These are phyloP conservation scores for Nakazawaea wickerhamii DNA, from an alignment of 805 yeast species.

Conservation along the genomic window DNA sequence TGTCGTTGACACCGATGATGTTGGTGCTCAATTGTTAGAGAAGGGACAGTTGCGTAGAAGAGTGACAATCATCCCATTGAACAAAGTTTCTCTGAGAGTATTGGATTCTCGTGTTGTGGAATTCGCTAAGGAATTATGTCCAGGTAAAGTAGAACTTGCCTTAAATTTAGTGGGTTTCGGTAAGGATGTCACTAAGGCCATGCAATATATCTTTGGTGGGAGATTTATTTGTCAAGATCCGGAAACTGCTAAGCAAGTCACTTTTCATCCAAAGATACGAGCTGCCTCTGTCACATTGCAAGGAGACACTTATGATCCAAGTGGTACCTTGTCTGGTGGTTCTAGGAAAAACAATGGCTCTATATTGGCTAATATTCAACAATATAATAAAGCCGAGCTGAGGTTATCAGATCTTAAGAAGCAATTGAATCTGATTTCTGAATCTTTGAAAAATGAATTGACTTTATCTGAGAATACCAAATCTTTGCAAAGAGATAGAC, in stretches of 20 bases:
- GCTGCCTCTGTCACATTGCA: slow-evolving; percentile 82
- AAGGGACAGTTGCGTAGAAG: slow-evolving; percentile 73
- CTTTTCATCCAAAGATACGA: slow-evolving; percentile 76
- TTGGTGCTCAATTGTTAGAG: slow-evolving; percentile 80
- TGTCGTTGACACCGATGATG: slow-evolving; percentile 81
- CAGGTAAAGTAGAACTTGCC: slow-evolving; percentile 87
- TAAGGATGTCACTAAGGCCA: slow-evolving; percentile 65
- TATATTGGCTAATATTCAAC: slow-evolving; percentile 59
- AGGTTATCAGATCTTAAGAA: slow-evolving; percentile 35
- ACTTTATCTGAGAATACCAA: slow-evolving; percentile 43
- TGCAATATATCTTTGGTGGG: slow-evolving; percentile 87
- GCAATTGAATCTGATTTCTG: slow-evolving; percentile 35
- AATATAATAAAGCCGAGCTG: slow-evolving; percentile 43
- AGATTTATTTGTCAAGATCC: slow-evolving; percentile 88
- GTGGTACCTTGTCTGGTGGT: slow-evolving; percentile 96
- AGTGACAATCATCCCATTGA: slow-evolving; percentile 88
- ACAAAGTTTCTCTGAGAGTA: slow-evolving; percentile 65
- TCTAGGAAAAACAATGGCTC: slow-evolving; percentile 59
- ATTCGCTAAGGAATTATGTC: slow-evolving; percentile 72
- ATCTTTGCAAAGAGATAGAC: slow-evolving; percentile 52
- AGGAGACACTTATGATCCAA: slow-evolving; percentile 95
- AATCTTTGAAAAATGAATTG: slow-evolving; percentile 37
- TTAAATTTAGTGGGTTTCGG: slow-evolving; percentile 74
- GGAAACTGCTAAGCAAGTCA: slow-evolving; percentile 81
- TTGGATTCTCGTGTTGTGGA: slow-evolving; percentile 47